Percentiles rank a stretch among this genome's conserved stretches.
Conservation (phyloP, 2,329 filamentous ascomycete genomes). For the Talaromyces sp. region DNA sequence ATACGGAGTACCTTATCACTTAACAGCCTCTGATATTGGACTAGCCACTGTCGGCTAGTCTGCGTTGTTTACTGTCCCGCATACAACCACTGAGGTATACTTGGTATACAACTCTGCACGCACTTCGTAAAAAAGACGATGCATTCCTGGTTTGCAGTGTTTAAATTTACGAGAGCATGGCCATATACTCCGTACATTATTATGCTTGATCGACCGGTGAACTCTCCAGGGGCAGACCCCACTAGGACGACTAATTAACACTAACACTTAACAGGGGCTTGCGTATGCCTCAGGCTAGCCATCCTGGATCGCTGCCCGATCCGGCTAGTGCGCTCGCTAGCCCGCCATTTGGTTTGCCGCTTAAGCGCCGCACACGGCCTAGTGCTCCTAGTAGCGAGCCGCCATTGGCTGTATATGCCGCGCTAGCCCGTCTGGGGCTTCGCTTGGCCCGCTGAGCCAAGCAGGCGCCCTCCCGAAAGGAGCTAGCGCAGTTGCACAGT, state of each 20-base stretch:
- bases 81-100: too few relatives aligned
- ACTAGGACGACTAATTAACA: neutral
- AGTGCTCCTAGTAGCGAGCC: neutral
- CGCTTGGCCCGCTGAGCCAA: neutral
- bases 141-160: neutral
- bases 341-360: neutral
- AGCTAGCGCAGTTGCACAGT: neutral
- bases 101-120: too few relatives aligned
- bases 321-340: neutral
- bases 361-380: neutral
- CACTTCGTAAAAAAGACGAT: neutral
- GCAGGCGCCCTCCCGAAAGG: neutral
- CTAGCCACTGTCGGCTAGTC: neutral
- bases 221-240: neutral
- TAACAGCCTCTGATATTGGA: neutral
- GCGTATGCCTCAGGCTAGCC: neutral
- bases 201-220: too few relatives aligned
- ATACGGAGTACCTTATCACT: too few relatives aligned
- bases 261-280: neutral
- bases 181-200: too few relatives aligned
- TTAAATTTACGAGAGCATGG: neutral
- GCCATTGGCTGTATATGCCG: neutral
- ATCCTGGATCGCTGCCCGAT: neutral
- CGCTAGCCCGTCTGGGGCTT: too few relatives aligned
- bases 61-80: neutral